A percentile compares a stretch with the other conserved stretches of the same genome.
Evolutionary conservation across 2,329 filamentous ascomycete genomes (phyloP).

Genomic region (Penicillium sp.): DNA sequence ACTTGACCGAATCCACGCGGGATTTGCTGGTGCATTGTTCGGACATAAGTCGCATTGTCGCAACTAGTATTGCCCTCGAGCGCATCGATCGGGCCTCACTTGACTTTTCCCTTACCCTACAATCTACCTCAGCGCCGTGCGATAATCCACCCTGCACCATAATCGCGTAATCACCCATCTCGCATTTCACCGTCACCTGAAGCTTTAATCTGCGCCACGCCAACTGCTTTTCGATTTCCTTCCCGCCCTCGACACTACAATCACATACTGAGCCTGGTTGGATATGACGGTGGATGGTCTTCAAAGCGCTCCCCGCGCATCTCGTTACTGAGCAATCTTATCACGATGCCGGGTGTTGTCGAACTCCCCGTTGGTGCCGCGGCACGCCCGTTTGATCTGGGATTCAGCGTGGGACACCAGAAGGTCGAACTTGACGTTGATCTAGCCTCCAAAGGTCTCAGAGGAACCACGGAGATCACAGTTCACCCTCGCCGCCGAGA

Average conservation of each 20-base stretch:
- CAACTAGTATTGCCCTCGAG: not conserved
- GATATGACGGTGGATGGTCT: constrained; percentile 35
- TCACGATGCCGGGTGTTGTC: constrained; percentile 35
- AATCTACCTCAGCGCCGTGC: not conserved
- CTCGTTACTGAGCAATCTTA: constrained; percentile 28
- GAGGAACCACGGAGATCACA: constrained; percentile 71
- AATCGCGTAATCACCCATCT: constrained; percentile 1
- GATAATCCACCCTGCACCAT: not conserved
- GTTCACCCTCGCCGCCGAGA: constrained; percentile 57
- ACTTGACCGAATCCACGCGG: not conserved
- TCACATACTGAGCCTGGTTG: constrained; percentile 17
- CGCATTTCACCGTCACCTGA: not conserved
- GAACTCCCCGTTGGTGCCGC: constrained; percentile 26
- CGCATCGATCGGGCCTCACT: not conserved
- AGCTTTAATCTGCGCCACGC: not conserved
- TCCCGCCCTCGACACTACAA: constrained; percentile 1
- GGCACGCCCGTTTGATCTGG: constrained; percentile 25
- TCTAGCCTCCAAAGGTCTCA: constrained; percentile 65
- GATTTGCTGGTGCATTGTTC: constrained; percentile 2
- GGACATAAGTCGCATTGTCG: not conserved
- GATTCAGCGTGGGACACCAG: constrained; percentile 64
- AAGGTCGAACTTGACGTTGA: constrained; percentile 83
- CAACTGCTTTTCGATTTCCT: not conserved
- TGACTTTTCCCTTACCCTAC: not conserved
- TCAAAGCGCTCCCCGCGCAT: constrained; percentile 33